These are phyloP conservation scores for Rhodotorula sp. DNA, from an alignment of 1,284 basidiomycete species.

Conservation along the genomic window DNA sequence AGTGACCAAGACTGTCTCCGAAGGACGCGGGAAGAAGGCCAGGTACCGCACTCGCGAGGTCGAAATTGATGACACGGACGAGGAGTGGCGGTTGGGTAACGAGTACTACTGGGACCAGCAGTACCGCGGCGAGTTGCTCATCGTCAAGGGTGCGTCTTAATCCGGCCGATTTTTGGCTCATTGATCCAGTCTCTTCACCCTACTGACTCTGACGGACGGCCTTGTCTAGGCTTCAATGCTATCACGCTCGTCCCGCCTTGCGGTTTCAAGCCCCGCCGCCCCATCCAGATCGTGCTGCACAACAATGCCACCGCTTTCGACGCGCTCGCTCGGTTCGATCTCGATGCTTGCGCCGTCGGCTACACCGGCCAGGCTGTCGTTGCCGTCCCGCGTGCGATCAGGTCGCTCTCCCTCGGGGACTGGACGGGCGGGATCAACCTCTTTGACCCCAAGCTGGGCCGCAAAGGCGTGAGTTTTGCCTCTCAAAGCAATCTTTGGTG, in stretches of 20 bases:
- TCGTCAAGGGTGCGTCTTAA: slow-evolving; percentile 18
- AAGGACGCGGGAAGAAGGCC: neutral
- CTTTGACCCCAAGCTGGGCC: slow-evolving; percentile 12
- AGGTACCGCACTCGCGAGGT: neutral
- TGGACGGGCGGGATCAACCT: slow-evolving; percentile 14
- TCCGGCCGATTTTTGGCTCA: slow-evolving; percentile 11
- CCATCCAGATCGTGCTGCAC: slow-evolving; percentile 15
- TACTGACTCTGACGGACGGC: neutral
- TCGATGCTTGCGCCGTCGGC: slow-evolving; percentile 15
- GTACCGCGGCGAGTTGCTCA: slow-evolving; percentile 10
- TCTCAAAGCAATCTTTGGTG: no score
- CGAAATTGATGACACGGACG: neutral
- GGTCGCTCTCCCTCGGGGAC: slow-evolving; percentile 14
- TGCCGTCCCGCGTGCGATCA: slow-evolving; percentile 7
- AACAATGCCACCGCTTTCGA: slow-evolving; percentile 4
- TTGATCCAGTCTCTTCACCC: slow-evolving; percentile 10
- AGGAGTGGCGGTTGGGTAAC: neutral
- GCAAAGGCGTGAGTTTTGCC: slow-evolving; percentile 1
- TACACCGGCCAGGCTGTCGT: slow-evolving; percentile 9
- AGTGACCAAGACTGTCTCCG: neutral
- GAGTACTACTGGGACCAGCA: slow-evolving; percentile 2
- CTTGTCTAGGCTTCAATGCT: slow-evolving; percentile 9
- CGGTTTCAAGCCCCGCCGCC: neutral
- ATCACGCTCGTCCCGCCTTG: slow-evolving; percentile 18
- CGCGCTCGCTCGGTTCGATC: slow-evolving; percentile 7